Base-by-base conservation (phyloP, 371 early-diverging fungal genomes). In the Blastocladiella emersonii region DNA sequence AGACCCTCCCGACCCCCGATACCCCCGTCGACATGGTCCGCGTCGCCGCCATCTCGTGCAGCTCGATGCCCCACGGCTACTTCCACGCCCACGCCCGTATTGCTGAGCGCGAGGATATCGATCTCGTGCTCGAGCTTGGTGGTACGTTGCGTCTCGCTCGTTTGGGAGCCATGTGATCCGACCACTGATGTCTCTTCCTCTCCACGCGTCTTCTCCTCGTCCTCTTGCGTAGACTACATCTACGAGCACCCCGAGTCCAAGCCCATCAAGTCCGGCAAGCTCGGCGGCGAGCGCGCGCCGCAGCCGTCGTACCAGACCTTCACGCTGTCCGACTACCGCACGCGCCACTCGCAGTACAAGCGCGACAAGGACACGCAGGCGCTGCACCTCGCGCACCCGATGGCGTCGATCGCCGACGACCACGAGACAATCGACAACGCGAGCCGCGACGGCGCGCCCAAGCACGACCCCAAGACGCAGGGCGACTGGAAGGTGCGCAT, bases 271-370 rank as follows among this genome's bases (percentile, higher is more conserved):
- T 30, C 8, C 17, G 30, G 30, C 30, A 27, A 12, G 10, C 15
- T 30, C 30, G 30, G 53, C 32, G 53, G 53, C 34, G 44, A 37
- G 27, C 59, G 59, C 27, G 41, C 8, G 17, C 59, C 59, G 37
- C 10, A 27, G 13, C 59, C 59, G 15, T 3, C 10, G 36, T 35
- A 17, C 17, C 3, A 19, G 2, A 8, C 32, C 15, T 34, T 21
- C 1, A 59, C 59, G 25, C 37, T 59, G 27, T 34, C 23, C n/a
- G 59, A 59, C 27, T 59, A 59, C 19, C 59, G 59, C 13, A n/a
- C 32, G 37, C n/a, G 59, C 2, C 35, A 59, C 32, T 37, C 59
- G 37, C 59, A 59, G 59, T 59, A 59, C 37, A 34, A 37, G 44
- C n/a, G 8, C 30, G 59, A 59, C 43, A 12, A 8, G 17, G 34